phyloP scores from a whole-genome alignment of 164 flowering plant genomes.

The Berberis vulgaris region DNA sequence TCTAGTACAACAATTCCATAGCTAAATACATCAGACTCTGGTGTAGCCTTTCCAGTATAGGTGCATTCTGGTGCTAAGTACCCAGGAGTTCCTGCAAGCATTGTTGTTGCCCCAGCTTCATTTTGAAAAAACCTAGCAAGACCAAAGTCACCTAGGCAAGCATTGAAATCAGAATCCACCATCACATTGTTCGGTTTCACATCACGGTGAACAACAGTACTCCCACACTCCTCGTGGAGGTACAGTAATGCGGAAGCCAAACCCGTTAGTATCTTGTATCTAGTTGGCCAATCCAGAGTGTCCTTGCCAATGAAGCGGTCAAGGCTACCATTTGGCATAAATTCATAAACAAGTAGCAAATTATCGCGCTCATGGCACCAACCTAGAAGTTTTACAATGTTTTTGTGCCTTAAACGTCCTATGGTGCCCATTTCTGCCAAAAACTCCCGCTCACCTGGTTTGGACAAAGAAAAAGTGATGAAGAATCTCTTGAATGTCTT shows the following conservation, averaged over 20 bases:
- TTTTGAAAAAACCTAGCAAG: constrained; percentile 30
- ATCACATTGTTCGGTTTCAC: constrained; percentile 42
- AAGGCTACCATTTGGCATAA: constrained; percentile 38
- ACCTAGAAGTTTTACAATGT: constrained; percentile 38
- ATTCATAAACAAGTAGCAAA: constrained; percentile 37
- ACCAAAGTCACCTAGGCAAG: constrained; percentile 42
- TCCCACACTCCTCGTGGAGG: constrained; percentile 38
- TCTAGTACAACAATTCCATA: constrained; percentile 39
- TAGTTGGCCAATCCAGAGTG: constrained; percentile 26
- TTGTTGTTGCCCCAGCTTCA: constrained; percentile 25
- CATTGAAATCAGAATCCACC: constrained; percentile 32
- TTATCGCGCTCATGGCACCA: constrained; percentile 35
- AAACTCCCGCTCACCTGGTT: constrained; percentile 34
- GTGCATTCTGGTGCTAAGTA: constrained; percentile 38
- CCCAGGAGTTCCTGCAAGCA: constrained; percentile 37
- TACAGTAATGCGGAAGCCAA: constrained; percentile 34
- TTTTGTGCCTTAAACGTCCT: constrained; percentile 38
- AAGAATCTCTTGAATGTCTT: not conserved
- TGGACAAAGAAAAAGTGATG: not conserved
- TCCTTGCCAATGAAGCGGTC: constrained; percentile 25
- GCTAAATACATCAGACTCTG: constrained; percentile 35
- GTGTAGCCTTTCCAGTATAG: constrained; percentile 26
- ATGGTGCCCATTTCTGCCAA: constrained; percentile 43
- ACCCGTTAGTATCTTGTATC: constrained; percentile 32
- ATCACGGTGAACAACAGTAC: constrained; percentile 30